These are phyloP conservation scores for Amphibolis antarctica DNA, from an alignment of 106 monocot genomes.

Conservation along the genomic window DNA sequence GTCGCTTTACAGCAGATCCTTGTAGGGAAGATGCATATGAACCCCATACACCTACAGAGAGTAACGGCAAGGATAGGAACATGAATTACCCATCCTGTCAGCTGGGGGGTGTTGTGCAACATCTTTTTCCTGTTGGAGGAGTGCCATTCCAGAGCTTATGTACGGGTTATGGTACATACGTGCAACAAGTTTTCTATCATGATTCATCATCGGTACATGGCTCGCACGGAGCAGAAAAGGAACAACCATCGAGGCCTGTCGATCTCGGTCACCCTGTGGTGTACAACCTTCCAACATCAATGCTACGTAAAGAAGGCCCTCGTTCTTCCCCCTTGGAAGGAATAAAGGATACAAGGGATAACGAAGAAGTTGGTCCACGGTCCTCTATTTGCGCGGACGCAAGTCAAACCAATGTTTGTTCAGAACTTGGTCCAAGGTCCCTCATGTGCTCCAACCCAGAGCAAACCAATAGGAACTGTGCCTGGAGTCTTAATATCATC, in stretches of 20 bases:
- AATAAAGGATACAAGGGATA: conserved; percentile 1
- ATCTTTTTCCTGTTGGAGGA: conserved; percentile 41
- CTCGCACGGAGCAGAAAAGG: conserved; percentile 13
- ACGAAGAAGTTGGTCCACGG: background rate
- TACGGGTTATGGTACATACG: conserved; percentile 25
- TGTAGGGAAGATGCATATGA: conserved; percentile 11
- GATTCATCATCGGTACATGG: conserved; percentile 13
- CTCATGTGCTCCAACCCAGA: conserved; percentile 7
- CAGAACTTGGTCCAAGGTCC: conserved; percentile 2
- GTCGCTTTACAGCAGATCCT: background rate
- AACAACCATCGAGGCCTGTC: conserved; percentile 13
- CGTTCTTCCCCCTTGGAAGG: conserved; percentile 2
- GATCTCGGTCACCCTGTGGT: conserved; percentile 6
- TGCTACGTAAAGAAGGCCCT: conserved; percentile 20
- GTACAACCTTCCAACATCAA: background rate
- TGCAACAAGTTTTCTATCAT: conserved; percentile 38
- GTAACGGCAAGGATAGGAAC: conserved; percentile 4
- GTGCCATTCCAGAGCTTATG: conserved; percentile 39
- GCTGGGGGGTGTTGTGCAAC: conserved; percentile 33
- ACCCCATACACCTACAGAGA: conserved; percentile 5
- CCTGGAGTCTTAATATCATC: conserved; percentile 27
- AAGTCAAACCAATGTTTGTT: conserved; percentile 13
- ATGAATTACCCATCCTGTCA: conserved; percentile 13
- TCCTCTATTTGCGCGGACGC: background rate
- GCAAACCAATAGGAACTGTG: conserved; percentile 22